Evolutionary conservation across 805 yeast species (phyloP), one percentile per base, ranked within the genome.

Genomic region (Candida morakotiae): DNA sequence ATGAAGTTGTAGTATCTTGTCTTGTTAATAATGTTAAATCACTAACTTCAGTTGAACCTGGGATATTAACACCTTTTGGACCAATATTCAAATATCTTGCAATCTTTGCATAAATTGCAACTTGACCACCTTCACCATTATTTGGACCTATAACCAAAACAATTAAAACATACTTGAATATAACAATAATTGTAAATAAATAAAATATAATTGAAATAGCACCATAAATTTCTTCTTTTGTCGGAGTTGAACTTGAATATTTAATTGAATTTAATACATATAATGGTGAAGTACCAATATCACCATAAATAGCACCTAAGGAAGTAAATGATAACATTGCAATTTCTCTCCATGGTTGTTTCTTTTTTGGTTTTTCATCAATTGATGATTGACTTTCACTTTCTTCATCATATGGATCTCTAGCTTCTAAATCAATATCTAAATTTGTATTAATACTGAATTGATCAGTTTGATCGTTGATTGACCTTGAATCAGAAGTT

Each of bases 251-350:
- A 16, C 52, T 43, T 15, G 49, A 46, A 42, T 53, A 60, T 26
- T 47, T 53, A 38, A 61, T 52, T 22, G 65, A 52, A 34, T 69
- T 61, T 45, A 67, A 50, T 9, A 67, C 71, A 51, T 78, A 78
- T 37, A 78, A 54, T 2, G 84, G 83, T 9, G 81, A 73, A 3
- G 83, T 77, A 20, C 81, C 82, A 39, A 78, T 60, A 53, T 78
- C 83, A 35, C 84, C 82, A 49, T 77, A 78, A 28, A 77, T 75
- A n/a, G 79, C 77, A 16, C 84, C 84, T 27, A 78, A 58, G 4
- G 77, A 69, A n/a, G 66, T 55, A 44, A 67, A 70, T 1, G 69
- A 58, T 23, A 69, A 41, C 30, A 52, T 31, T n/a, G 52, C 38
- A 4, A 55, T 41, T 21, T 52, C 49, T 28, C 47, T 45, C 55